phyloP scores from a whole-genome alignment of 768 basidiomycete species.

The Cystofilobasidium bisporidii region DNA sequence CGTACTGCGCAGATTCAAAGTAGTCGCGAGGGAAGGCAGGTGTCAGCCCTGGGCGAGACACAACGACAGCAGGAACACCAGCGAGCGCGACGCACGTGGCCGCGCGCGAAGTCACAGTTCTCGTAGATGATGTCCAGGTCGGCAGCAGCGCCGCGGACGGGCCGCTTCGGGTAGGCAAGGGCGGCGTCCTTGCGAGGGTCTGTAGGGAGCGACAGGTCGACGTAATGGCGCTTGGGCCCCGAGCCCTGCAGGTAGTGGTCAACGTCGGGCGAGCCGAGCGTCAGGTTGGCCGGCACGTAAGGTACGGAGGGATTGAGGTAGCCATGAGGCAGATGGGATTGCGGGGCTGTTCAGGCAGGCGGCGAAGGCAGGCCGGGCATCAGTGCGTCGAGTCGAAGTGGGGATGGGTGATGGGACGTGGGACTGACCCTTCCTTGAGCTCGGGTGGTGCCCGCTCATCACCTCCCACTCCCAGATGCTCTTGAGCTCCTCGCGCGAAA shows the following conservation, averaged over 20 bases:
- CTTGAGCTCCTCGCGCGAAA: slow-evolving; percentile 56
- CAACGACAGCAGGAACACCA: neutral
- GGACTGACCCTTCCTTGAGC: slow-evolving; percentile 54
- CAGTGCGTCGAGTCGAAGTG: too few relatives aligned
- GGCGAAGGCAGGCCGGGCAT: neutral
- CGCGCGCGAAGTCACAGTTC: slow-evolving; percentile 77
- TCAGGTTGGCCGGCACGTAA: slow-evolving; percentile 28
- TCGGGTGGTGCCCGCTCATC: slow-evolving; percentile 85
- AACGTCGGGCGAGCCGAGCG: slow-evolving; percentile 31
- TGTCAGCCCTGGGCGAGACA: neutral
- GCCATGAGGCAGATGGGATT: slow-evolving; percentile 33
- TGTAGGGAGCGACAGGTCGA: slow-evolving; percentile 54
- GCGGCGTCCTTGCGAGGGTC: slow-evolving; percentile 38
- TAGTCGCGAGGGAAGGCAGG: neutral
- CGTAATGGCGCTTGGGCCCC: slow-evolving; percentile 68
- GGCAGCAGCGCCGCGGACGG: slow-evolving; percentile 68
- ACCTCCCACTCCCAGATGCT: slow-evolving; percentile 96
- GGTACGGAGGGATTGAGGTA: slow-evolving; percentile 39
- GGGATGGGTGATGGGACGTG: too few relatives aligned
- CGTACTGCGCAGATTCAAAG: slow-evolving; percentile 52
- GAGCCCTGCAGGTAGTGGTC: slow-evolving; percentile 55
- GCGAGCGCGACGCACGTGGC: slow-evolving; percentile 38
- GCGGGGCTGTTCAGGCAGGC: slow-evolving; percentile 33
- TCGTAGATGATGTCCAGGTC: slow-evolving; percentile 88
- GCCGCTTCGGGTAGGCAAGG: slow-evolving; percentile 69